phyloP scores from a whole-genome alignment of 78 protist species.

The Dictyostelium intermedium region DNA sequence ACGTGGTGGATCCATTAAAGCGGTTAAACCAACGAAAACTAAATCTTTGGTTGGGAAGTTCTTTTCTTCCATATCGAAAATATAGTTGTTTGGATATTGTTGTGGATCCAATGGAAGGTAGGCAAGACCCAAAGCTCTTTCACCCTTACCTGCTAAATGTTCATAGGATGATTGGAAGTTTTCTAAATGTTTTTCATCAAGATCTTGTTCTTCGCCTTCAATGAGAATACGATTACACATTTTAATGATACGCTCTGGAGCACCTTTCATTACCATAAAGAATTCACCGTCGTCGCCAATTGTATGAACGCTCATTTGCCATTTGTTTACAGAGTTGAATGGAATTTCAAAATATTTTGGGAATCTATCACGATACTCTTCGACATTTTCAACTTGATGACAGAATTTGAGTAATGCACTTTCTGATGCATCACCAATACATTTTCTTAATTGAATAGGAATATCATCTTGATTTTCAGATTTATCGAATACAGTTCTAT shows the following conservation, averaged over 20 bases:
- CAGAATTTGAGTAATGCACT: constrained; percentile 89
- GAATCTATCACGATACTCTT: constrained; percentile 29
- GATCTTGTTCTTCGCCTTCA: constrained; percentile 48
- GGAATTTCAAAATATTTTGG: constrained; percentile 90
- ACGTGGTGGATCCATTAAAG: constrained; percentile 98
- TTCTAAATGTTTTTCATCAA: neutral
- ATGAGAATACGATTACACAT: constrained; percentile 70
- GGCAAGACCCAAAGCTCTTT: constrained; percentile 79
- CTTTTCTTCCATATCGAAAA: constrained; percentile 32
- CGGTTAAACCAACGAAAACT: constrained; percentile 91
- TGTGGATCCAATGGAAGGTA: constrained; percentile 31
- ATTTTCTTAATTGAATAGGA: constrained; percentile 70
- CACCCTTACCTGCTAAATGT: constrained; percentile 85
- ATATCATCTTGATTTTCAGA: constrained; percentile 7
- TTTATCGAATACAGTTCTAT: constrained; percentile 77
- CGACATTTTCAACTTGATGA: constrained; percentile 28
- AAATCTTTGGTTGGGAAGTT: constrained; percentile 79
- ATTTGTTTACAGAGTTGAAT: constrained; percentile 98
- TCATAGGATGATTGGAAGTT: constrained; percentile 56
- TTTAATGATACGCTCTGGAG: constrained; percentile 79
- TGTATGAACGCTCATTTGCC: constrained; percentile 79
- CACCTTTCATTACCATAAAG: constrained; percentile 75
- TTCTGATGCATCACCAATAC: constrained; percentile 95
- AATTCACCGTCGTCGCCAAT: neutral
- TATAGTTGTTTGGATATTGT: constrained; percentile 16